Evolutionary conservation across 73 alveolate genomes (phyloP), one percentile per base, ranked within the genome.

Genomic region (Paramecium bursaria): DNA sequence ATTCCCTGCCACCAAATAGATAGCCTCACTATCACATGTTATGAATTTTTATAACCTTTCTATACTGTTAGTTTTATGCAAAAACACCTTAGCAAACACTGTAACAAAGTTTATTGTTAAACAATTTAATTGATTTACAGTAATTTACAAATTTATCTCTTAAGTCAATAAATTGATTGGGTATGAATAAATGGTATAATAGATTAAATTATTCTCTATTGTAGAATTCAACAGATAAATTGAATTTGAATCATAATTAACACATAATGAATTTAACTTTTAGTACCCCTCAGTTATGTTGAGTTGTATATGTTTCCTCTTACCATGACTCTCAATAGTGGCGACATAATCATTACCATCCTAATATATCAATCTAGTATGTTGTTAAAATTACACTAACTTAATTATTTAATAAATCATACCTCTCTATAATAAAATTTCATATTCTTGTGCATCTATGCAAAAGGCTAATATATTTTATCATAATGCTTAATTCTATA

Each of bases 361-460:
- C 33, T 57, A 30, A 57, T 30, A 57, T 29, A 57, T 57, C 17
- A 57, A 30, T n/a, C 76, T 57, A 10, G 76, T 50, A n/a, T n/a
- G n/a, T n/a, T n/a, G n/a, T n/a, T n/a, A n/a, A n/a, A n/a, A n/a
- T n/a, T n/a, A n/a, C n/a, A n/a, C n/a, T n/a, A n/a, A n/a, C n/a
- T n/a, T n/a, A n/a, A n/a, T n/a, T n/a, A n/a, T n/a, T n/a, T n/a
- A n/a, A n/a, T n/a, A n/a, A n/a, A n/a, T n/a, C n/a, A n/a, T n/a
- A n/a, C n/a, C n/a, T 67, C 82, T 21, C 44, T 67, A 67, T 67
- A 67, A 11, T 31, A 67, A n/a, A 67, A 67, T 67, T 67, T 67
- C 82, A 67, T 67, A 4, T 44, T 47, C 19, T 67, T 67, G 17
- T 67, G 82, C 82, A 67, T 67, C 33, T 67, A 44, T 10, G 82